phyloP scores from a whole-genome alignment of 129 eudicot genomes.

The Helianthus tuberosus region DNA sequence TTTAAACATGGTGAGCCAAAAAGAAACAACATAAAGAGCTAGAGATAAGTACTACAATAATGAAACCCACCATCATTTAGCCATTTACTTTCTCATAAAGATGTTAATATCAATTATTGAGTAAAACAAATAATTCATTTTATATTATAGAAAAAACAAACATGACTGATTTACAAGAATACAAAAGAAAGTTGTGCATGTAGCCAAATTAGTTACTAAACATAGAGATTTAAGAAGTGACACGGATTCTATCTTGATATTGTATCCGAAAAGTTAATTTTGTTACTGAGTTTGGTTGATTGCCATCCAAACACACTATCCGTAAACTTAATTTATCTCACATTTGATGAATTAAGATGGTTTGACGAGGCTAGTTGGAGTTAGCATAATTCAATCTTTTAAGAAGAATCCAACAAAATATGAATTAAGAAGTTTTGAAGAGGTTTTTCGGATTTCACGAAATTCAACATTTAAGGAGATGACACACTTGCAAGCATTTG shows the following conservation, averaged over 20 bases:
- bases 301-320: neutral
- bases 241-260: neutral
- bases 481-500: too few species aligned
- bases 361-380: neutral
- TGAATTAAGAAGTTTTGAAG: neutral
- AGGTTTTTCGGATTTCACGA: too few species aligned
- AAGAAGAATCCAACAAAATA: neutral
- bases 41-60: conserved; percentile 41
- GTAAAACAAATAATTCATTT: neutral
- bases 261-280: neutral
- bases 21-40: conserved; percentile 42
- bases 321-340: neutral
- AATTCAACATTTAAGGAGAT: too few species aligned
- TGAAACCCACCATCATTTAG: conserved; percentile 10
- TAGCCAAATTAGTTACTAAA: neutral
- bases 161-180: neutral
- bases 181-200: neutral
- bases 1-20: conserved; percentile 33
- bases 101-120: neutral
- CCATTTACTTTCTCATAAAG: conserved; percentile 10
- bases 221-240: neutral
- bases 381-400: neutral
- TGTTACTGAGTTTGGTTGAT: neutral
- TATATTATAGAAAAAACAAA: neutral
- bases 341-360: neutral